Evolutionary conservation across 2,329 filamentous ascomycete species (phyloP), one percentile per base, ranked within the genome.

Genomic region (Fusarium udum): DNA sequence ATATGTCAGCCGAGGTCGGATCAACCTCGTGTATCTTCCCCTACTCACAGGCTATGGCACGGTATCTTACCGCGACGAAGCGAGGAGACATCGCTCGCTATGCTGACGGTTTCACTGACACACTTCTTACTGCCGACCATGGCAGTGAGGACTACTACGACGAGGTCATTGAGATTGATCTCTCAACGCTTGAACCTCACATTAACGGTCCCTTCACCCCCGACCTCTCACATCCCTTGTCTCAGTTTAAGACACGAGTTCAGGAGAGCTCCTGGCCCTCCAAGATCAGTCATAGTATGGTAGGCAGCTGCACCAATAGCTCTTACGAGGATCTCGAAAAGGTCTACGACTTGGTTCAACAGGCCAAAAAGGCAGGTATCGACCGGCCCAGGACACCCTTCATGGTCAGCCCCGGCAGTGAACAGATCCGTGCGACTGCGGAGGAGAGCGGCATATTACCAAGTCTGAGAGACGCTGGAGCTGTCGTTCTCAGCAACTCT

Each of bases 121-220:
- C 6, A 9, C 7, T 64, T 3, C 55, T 64, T 10, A 49, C 53
- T 20, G 61, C 61, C 8, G 61, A 61, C 18, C 20, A 6, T 72
- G 80, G 79, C 8, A 79, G 78, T n/a, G 37, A 61, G 76, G 79
- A 24, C 34, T 82, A 82, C 48, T 61, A 61, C 9, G 80, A 82
- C 48, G 74, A 81, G 10, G 43, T 82, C 8, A 79, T 83, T 37
- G 79, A 82, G 32, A 81, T 83, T 26, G 74, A 83, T 32, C 75
- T 83, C 62, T 92, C 90, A 62, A 93, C 95, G 85, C 92, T 99
- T 51, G 96, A 99, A 88, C 96, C 95, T 76, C 94, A 98, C 83
- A 94, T 98, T 87, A 98, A 99, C 88, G 96, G 96, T 75, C 96
- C 96, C 73, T 98, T 98, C 90, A 99, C 96, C 26, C 96, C 96